These are phyloP conservation scores for Pythium folliculosum DNA, from an alignment of 352 stramenopile species.

Conservation along the genomic window DNA sequence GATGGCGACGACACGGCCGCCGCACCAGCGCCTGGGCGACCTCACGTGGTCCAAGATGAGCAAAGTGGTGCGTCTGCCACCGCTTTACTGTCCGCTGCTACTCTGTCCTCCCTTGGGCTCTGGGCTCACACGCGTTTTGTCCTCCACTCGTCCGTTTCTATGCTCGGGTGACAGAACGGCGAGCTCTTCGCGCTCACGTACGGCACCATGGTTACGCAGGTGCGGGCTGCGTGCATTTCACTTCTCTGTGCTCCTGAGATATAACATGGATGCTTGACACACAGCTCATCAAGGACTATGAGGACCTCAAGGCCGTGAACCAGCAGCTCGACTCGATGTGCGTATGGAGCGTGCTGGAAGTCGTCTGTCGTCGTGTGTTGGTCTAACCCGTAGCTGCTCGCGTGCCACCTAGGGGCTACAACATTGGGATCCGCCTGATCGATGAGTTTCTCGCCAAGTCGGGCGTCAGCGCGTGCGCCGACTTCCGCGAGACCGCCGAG, in stretches of 20 bases:
- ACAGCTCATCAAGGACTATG: constrained; percentile 95
- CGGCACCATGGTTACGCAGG: constrained; percentile 95
- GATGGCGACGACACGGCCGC: constrained; percentile 61
- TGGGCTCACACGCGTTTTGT: too few relatives aligned
- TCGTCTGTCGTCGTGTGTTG: too few relatives aligned
- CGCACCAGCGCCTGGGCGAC: constrained; percentile 72
- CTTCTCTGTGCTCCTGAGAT: too few relatives aligned
- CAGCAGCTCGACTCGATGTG: constrained; percentile 96
- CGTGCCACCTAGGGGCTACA: constrained; percentile 85
- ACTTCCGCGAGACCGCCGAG: constrained; percentile 94
- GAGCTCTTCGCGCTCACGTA: constrained; percentile 98
- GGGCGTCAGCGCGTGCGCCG: constrained; percentile 70
- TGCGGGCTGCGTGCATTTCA: constrained; percentile 12
- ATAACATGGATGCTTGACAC: neutral
- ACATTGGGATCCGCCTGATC: constrained; percentile 96
- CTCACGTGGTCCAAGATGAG: constrained; percentile 92
- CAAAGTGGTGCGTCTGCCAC: constrained; percentile 77
- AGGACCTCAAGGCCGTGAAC: constrained; percentile 95
- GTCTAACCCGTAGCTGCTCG: neutral
- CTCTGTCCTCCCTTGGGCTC: neutral
- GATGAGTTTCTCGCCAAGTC: constrained; percentile 98
- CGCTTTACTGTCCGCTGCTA: neutral
- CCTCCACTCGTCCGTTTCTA: too few relatives aligned
- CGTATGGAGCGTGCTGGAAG: too few relatives aligned
- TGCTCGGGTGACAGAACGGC: constrained; percentile 72